phyloP scores from a whole-genome alignment of 129 eudicot genomes.

The Gnaphalium uliginosum region DNA sequence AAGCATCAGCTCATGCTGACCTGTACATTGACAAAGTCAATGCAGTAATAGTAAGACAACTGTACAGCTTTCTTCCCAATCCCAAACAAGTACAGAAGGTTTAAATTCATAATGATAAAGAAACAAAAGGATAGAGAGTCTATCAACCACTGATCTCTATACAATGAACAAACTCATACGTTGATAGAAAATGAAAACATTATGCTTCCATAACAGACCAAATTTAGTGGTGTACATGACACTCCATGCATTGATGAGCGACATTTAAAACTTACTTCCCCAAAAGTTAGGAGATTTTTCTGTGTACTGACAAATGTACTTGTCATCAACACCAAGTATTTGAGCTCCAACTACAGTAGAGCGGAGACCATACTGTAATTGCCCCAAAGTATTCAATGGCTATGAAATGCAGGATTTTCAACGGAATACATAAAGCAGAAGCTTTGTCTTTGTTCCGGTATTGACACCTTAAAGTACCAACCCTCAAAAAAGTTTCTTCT shows the following conservation, averaged over 20 bases:
- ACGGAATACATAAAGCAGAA: slow-evolving; percentile 97
- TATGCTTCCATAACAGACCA: too few relatives aligned
- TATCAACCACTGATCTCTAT: not conserved
- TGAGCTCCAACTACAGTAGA: slow-evolving; percentile 93
- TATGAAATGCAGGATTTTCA: slow-evolving; percentile 77
- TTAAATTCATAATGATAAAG: slow-evolving; percentile 2
- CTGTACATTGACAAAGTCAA: too few relatives aligned
- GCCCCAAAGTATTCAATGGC: slow-evolving; percentile 57
- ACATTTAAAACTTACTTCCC: slow-evolving; percentile 64
- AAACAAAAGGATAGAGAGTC: not conserved
- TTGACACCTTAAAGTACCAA: slow-evolving; percentile 97
- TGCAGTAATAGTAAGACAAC: too few relatives aligned
- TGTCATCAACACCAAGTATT: slow-evolving; percentile 84
- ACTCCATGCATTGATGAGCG: not conserved
- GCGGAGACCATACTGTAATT: slow-evolving; percentile 66
- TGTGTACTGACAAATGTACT: slow-evolving; percentile 79
- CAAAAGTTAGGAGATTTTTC: slow-evolving; percentile 79
- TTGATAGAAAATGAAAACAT: not conserved
- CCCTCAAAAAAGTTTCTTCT: slow-evolving; percentile 85
- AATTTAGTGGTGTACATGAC: too few relatives aligned
- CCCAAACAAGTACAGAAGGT: slow-evolving; percentile 1
- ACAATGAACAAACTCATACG: too few relatives aligned
- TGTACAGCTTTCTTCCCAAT: too few relatives aligned
- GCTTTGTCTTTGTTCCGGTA: slow-evolving; percentile 85
- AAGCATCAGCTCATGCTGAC: too few relatives aligned